phyloP scores from a whole-genome alignment of 805 yeast genomes.

The Ogataea parapolymorpha region DNA sequence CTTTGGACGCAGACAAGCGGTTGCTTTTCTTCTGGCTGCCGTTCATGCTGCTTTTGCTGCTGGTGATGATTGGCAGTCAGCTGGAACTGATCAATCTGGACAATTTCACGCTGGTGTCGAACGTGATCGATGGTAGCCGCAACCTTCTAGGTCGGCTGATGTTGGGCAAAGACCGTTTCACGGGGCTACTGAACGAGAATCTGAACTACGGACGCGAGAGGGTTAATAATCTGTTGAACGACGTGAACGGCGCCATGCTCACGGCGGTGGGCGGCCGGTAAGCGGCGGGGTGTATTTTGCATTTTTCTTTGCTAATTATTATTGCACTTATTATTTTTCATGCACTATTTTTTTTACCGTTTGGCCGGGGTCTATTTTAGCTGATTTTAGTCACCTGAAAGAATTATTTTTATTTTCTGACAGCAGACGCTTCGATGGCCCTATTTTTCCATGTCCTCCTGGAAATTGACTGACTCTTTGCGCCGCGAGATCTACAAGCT shows the following conservation, averaged over 20 bases:
- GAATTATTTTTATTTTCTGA: not conserved
- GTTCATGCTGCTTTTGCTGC: constrained; percentile 52
- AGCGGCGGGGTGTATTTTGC: not conserved
- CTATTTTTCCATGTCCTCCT: constrained; percentile 20
- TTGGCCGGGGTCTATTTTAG: constrained; percentile 12
- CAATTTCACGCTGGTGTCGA: constrained; percentile 20
- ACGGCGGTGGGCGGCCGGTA: constrained; percentile 33
- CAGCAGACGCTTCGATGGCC: not conserved
- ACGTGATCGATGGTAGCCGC: constrained; percentile 40
- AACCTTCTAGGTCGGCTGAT: constrained; percentile 44
- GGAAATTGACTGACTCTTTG: constrained; percentile 50
- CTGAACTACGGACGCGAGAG: constrained; percentile 31
- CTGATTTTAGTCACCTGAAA: not conserved
- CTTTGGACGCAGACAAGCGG: constrained; percentile 72
- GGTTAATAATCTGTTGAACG: constrained; percentile 34
- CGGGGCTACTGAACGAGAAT: constrained; percentile 34
- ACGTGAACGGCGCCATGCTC: constrained; percentile 41
- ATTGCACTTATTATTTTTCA: not conserved
- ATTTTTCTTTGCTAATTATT: not conserved
- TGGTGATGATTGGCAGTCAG: constrained; percentile 33
- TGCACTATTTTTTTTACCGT: constrained; percentile 9
- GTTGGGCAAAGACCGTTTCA: constrained; percentile 44
- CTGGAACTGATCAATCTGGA: constrained; percentile 25
- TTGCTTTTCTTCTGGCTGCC: constrained; percentile 91
- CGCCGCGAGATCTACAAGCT: constrained; percentile 56